These are phyloP conservation scores for Flammula alnicola DNA, from an alignment of 1,284 basidiomycete species.

Conservation along the genomic window DNA sequence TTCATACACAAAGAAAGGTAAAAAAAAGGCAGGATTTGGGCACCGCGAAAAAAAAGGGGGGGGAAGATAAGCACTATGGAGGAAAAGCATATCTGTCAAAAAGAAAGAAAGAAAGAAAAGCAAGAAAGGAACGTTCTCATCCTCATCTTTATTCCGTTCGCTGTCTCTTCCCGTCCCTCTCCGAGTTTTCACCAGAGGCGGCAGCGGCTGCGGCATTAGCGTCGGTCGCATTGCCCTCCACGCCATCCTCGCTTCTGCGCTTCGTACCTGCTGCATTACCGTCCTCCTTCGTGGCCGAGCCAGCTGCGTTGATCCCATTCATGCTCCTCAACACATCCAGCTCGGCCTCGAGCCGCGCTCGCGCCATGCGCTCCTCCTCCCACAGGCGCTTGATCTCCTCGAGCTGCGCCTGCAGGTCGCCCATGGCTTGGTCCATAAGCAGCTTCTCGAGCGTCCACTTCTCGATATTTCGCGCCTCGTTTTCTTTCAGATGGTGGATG, in stretches of 20 bases:
- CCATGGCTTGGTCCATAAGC: conserved; percentile 91
- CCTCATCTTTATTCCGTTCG: conserved; percentile 39
- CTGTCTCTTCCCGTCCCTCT: conserved; percentile 43
- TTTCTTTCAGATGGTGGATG: conserved; percentile 89
- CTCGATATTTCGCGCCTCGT: conserved; percentile 89
- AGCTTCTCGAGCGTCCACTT: conserved; percentile 95
- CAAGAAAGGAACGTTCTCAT: background rate
- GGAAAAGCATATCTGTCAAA: background rate
- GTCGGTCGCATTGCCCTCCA: conserved; percentile 8
- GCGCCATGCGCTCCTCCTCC: conserved; percentile 68
- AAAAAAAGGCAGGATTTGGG: background rate
- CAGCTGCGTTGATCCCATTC: conserved; percentile 16
- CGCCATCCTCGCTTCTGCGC: conserved; percentile 28
- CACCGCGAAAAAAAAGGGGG: background rate
- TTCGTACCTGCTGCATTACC: conserved; percentile 26
- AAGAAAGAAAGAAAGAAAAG: conserved; percentile 4
- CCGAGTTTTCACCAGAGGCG: conserved; percentile 24
- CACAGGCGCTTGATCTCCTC: conserved; percentile 76
- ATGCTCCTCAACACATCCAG: conserved; percentile 48
- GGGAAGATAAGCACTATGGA: background rate
- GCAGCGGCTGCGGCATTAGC: conserved; percentile 11
- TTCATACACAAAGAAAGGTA: background rate
- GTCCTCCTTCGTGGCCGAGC: conserved; percentile 23
- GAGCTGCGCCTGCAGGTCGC: conserved; percentile 78
- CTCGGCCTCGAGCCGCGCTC: conserved; percentile 64